These are phyloP conservation scores for Pseudonectria foliicola DNA, from an alignment of 2,329 filamentous ascomycete species.

Conservation along the genomic window DNA sequence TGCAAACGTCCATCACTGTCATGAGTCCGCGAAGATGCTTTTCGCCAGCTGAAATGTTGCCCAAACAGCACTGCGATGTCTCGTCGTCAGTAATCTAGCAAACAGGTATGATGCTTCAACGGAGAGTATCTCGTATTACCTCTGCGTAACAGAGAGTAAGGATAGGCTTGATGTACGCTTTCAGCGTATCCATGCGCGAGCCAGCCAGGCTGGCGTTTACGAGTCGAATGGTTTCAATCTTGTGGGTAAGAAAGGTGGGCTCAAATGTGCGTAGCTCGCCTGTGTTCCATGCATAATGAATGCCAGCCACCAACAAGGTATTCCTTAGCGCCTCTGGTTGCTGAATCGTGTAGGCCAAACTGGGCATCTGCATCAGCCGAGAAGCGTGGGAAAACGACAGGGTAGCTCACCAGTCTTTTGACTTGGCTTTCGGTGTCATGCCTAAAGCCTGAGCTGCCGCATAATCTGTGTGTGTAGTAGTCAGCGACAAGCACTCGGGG, in stretches of 20 bases:
- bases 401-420: too few relatives aligned
- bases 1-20: constrained; percentile 15
- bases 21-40: constrained; percentile 13
- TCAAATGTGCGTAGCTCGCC: constrained; percentile 11
- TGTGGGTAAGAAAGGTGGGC: constrained; percentile 14
- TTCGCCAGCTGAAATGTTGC: constrained; percentile 9
- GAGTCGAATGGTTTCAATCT: constrained; percentile 11
- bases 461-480: not conserved
- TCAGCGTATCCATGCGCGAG: not conserved
- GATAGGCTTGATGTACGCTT: constrained; percentile 10
- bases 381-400: constrained; percentile 2
- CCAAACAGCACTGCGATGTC: constrained; percentile 14
- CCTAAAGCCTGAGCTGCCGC: constrained; percentile 1
- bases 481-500: not conserved
- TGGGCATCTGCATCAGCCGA: not conserved
- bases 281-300: constrained; percentile 14
- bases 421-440: not conserved
- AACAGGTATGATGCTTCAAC: too few relatives aligned
- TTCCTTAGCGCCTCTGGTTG: constrained; percentile 12
- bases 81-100: too few relatives aligned
- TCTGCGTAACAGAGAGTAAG: constrained; percentile 13
- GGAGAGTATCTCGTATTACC: too few relatives aligned
- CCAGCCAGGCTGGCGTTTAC: constrained; percentile 8
- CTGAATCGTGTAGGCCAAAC: constrained; percentile 6
- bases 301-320: constrained; percentile 13